These are phyloP conservation scores for Cyberlindnera euphorbiae DNA, from an alignment of 805 yeast genomes.

Conservation along the genomic window DNA sequence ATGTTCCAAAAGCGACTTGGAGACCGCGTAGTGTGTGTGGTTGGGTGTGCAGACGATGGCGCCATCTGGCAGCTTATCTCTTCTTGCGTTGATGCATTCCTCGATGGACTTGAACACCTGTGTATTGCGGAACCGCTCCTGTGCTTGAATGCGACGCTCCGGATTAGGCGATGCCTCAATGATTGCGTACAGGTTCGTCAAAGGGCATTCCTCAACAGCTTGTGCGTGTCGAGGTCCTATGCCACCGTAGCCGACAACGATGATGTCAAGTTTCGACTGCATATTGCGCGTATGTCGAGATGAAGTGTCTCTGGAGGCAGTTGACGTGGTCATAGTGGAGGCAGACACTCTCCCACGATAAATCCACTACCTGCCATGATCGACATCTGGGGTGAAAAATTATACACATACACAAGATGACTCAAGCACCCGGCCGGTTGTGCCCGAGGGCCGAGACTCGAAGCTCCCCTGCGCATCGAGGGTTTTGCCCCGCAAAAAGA, in stretches of 20 bases:
- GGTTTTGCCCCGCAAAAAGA: no score
- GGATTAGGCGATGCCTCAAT: conserved; percentile 13
- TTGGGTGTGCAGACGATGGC: conserved; percentile 21
- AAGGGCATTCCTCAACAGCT: conserved; percentile 13
- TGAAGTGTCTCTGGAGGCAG: no score
- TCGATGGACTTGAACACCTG: conserved; percentile 8
- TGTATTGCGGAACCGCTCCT: conserved; percentile 7
- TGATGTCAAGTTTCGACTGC: conserved; percentile 8
- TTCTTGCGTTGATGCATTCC: conserved; percentile 5
- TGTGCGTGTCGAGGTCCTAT: conserved; percentile 20
- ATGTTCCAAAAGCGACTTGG: conserved; percentile 3
- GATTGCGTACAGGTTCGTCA: conserved; percentile 13
- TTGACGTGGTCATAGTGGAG: no score
- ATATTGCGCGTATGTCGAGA: no score
- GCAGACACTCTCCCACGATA: no score
- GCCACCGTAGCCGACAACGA: conserved; percentile 17
- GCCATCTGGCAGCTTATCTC: conserved; percentile 10
- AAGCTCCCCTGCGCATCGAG: no score
- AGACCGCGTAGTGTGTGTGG: conserved; percentile 15
- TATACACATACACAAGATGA: no score
- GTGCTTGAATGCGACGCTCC: conserved; percentile 6
- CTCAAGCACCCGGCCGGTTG: no score
- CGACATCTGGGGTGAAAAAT: no score
- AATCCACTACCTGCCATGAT: no score
- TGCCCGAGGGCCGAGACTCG: no score